Base-by-base conservation (phyloP, 2,329 filamentous ascomycete species). In the Dactylellina haptotyla region DNA sequence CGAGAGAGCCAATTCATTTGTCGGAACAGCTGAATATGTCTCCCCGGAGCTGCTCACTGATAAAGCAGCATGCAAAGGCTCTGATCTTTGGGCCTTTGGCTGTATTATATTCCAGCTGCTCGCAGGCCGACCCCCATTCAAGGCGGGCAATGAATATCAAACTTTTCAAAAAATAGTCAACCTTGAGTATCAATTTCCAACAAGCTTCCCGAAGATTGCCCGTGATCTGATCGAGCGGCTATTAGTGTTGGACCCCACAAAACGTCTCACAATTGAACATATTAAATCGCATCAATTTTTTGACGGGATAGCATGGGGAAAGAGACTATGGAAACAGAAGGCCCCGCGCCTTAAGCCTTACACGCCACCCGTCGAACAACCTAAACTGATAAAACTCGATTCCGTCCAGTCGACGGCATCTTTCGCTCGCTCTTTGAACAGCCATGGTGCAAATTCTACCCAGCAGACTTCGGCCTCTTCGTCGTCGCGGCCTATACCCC, bases 161-260 rank as follows among this genome's bases (percentile, higher is more conserved):
- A 99, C 95, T 0, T 99, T 99, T 79, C 95, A 99, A 80, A 99
- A 98, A 82, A 99, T 99, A 79, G 92, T 99, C 59, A 90, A 87
- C 30, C 84, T 99, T 45, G 94, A 99, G 62, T 99, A 98, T 80
- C 90, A 94, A 48, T 99, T 98, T 76, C 95, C 95, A 0, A 82
- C 87, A 26, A 93, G 92, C 1, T 99, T 99, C 77, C 95, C 95
- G 1, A 84, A 89, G 3, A 87, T 92, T 1, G 95, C 95, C 18
- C 89, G 89, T 72, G 95, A 99, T 80, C 84, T 99, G 14, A 89
- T 99, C 0, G 94, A 98, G 80, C 87, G 95, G 75, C 87, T 96
- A 46, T 84, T 99, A 12, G 94, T 99, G 0, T 84, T 97, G 37
- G 95, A 99, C 77, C 95, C 95, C 0, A 84, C 89, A 16, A 88